A percentile compares a stretch with the other conserved stretches of the same genome.
phyloP scores from a whole-genome alignment of 164 flowering plant species.

The Litsea cubeba region DNA sequence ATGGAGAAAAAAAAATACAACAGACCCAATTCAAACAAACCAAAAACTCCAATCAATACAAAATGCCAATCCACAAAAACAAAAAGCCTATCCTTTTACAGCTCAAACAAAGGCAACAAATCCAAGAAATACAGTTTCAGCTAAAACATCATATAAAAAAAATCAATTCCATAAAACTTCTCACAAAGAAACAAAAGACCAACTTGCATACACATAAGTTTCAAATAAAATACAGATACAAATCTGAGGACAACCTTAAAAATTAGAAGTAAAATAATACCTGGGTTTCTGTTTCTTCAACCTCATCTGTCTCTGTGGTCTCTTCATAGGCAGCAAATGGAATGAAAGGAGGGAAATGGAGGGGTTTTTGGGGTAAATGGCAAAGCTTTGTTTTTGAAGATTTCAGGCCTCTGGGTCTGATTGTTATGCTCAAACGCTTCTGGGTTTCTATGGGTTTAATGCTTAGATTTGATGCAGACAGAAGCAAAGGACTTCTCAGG shows the following conservation, averaged over 20 bases:
- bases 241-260: background rate
- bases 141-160: background rate
- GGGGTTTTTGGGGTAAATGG: background rate
- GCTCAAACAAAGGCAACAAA: background rate
- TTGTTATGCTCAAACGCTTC: slow-evolving; percentile 3
- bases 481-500: slow-evolving; percentile 5
- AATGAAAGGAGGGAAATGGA: slow-evolving; percentile 5
- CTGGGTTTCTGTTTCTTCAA: slow-evolving; percentile 14
- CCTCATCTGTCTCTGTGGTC: slow-evolving; percentile 16
- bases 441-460: slow-evolving; percentile 8
- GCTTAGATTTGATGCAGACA: background rate
- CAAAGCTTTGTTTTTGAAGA: background rate
- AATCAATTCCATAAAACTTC: background rate
- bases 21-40: background rate
- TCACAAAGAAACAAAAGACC: background rate
- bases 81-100: background rate
- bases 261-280: background rate
- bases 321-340: slow-evolving; percentile 17
- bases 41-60: background rate
- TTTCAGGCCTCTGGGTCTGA: slow-evolving; percentile 7
- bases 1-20: too few species aligned
- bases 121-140: background rate
- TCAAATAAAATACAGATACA: too few species aligned
- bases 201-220: too few species aligned
- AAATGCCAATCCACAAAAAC: too few species aligned